Percentiles rank a stretch among this genome's conserved stretches.
Conservation (phyloP, 2,329 filamentous ascomycete species). For the Penicillium sp. region DNA sequence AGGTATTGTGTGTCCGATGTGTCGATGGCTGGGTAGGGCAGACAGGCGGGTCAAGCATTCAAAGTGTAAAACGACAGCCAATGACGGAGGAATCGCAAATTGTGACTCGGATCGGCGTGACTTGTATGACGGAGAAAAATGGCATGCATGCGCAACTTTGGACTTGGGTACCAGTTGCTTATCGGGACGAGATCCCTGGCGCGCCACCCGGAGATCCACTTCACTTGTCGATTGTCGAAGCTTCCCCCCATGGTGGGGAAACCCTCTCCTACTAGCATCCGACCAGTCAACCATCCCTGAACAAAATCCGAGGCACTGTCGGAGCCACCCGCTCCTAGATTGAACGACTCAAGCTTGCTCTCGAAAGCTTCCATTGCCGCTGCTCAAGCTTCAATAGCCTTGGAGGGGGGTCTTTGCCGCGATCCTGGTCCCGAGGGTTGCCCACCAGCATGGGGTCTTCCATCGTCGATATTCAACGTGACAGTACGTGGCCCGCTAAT, state of each 20-base stretch:
- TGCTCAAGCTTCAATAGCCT: background rate
- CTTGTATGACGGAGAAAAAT: background rate
- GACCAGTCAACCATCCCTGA: slow-evolving; percentile 22
- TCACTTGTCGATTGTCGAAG: slow-evolving; percentile 10
- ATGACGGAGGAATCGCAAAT: background rate
- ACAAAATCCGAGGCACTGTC: slow-evolving; percentile 9
- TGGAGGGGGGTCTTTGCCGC: slow-evolving; percentile 8
- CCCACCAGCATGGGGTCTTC: slow-evolving; percentile 66
- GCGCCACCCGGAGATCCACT: slow-evolving; percentile 20
- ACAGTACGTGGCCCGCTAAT: slow-evolving; percentile 48
- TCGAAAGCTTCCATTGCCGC: background rate
- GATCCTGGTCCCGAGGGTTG: slow-evolving; percentile 24
- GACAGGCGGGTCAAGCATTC: too few species aligned
- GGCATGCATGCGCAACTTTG: background rate
- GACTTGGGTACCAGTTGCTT: slow-evolving; percentile 13
- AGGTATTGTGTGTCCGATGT: background rate
- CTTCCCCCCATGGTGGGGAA: slow-evolving; percentile 24
- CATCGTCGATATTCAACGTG: slow-evolving; percentile 76
- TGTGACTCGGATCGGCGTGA: background rate
- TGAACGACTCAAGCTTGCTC: background rate
- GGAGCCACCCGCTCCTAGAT: background rate
- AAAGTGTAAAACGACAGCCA: background rate
- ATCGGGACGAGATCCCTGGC: slow-evolving; percentile 18
- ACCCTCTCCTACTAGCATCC: slow-evolving; percentile 22
- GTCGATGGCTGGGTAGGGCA: too few species aligned